phyloP scores from a whole-genome alignment of 148 eudicot species.

The Amaranthus cruentus region DNA sequence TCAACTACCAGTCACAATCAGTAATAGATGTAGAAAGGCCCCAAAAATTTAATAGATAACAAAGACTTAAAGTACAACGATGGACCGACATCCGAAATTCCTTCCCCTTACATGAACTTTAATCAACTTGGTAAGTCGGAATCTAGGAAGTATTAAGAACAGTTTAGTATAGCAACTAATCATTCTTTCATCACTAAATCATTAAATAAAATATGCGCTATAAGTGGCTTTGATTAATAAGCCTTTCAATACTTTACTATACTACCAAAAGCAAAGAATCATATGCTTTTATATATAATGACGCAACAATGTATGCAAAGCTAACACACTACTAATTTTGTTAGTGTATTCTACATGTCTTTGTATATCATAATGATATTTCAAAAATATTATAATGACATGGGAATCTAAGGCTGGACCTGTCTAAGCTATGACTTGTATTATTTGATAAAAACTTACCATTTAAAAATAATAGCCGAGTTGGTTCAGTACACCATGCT shows the following conservation, averaged over 20 bases:
- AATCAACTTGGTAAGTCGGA: constrained; percentile 3
- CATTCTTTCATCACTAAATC: not conserved
- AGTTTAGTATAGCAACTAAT: constrained; percentile 5
- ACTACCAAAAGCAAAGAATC: constrained; percentile 15
- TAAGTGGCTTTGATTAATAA: constrained; percentile 7
- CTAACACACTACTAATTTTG: not conserved
- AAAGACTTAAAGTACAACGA: not conserved
- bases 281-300: constrained; percentile 13
- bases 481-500: too few species aligned
- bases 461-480: too few species aligned
- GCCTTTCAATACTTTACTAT: constrained; percentile 7
- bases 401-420: too few species aligned
- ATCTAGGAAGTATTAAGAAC: constrained; percentile 1
- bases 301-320: not conserved
- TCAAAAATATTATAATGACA: not conserved
- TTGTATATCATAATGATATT: not conserved
- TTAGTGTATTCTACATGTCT: not conserved
- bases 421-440: too few species aligned
- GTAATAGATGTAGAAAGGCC: not conserved
- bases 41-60: not conserved
- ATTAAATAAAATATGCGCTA: not conserved
- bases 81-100: not conserved
- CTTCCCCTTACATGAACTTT: not conserved
- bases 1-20: not conserved
- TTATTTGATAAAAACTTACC: too few species aligned